Conservation (phyloP, 768 basidiomycete species). For the Agrocybe pediades region DNA sequence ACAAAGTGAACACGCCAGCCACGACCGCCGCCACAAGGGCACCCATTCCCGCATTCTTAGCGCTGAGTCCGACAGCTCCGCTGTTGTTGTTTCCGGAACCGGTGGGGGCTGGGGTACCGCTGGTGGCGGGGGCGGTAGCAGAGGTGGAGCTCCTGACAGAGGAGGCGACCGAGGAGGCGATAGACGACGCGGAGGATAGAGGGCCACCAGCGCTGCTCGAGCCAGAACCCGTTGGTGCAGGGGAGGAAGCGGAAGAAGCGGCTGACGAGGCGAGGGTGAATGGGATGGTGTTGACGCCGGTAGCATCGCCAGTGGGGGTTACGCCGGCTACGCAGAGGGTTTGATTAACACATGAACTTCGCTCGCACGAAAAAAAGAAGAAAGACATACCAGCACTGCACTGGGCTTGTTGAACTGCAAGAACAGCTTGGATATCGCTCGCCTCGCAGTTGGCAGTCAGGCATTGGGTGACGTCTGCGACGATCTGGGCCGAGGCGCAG, state of each 20-base stretch:
- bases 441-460: background rate
- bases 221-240: no score
- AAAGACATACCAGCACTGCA: background rate
- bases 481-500: background rate
- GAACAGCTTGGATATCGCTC: no score
- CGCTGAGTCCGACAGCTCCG: background rate
- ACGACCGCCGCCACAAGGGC: background rate
- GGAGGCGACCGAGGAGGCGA: background rate
- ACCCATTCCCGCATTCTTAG: background rate
- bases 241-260: background rate
- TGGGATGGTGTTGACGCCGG: background rate
- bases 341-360: background rate
- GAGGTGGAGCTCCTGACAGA: background rate
- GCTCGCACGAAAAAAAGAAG: background rate
- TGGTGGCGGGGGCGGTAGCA: background rate
- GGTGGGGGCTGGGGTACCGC: background rate
- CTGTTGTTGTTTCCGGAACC: background rate
- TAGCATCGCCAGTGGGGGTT: background rate
- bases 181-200: no score
- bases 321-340: background rate
- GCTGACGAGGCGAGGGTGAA: background rate
- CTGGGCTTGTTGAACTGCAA: background rate
- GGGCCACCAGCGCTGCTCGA: no score
- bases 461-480: background rate
- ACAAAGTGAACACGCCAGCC: background rate